Conservation (phyloP, 129 eudicot genomes). For the Rutidosis leptorrhynchoides region DNA sequence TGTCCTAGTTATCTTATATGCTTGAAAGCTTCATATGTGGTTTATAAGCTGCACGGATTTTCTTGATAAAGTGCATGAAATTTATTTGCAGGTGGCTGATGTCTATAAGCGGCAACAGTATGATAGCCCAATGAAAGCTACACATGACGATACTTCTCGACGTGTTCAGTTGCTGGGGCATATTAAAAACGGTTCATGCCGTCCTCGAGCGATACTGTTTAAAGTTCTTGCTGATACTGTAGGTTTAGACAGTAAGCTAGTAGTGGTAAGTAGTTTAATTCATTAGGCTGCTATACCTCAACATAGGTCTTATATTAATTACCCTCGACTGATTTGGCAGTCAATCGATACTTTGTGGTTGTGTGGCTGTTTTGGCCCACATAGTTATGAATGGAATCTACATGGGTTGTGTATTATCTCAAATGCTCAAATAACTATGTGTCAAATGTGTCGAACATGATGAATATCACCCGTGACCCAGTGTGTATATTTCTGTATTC, state of each 20-base stretch:
- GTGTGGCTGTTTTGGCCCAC: not conserved
- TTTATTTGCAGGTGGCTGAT: slow-evolving; percentile 71
- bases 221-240: slow-evolving; percentile 99
- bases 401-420: not conserved
- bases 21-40: slow-evolving; percentile 23
- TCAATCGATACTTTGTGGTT: not conserved
- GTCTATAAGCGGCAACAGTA: slow-evolving; percentile 69
- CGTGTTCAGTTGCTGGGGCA: slow-evolving; percentile 91
- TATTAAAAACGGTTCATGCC: slow-evolving; percentile 88
- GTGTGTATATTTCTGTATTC: no score
- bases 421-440: not conserved
- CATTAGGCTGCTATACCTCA: not conserved
- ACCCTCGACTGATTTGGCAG: not conserved
- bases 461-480: not conserved
- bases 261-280: slow-evolving; percentile 69
- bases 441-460: not conserved
- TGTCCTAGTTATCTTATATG: slow-evolving; percentile 1
- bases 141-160: slow-evolving; percentile 55
- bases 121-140: slow-evolving; percentile 65
- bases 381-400: not conserved
- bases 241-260: slow-evolving; percentile 84
- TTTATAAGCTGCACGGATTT: slow-evolving; percentile 6
- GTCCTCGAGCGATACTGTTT: slow-evolving; percentile 92
- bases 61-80: slow-evolving; percentile 22
- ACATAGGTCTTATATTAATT: not conserved